Base-by-base conservation (phyloP, 2,329 filamentous ascomycete species). In the Coleophoma crateriformis region DNA sequence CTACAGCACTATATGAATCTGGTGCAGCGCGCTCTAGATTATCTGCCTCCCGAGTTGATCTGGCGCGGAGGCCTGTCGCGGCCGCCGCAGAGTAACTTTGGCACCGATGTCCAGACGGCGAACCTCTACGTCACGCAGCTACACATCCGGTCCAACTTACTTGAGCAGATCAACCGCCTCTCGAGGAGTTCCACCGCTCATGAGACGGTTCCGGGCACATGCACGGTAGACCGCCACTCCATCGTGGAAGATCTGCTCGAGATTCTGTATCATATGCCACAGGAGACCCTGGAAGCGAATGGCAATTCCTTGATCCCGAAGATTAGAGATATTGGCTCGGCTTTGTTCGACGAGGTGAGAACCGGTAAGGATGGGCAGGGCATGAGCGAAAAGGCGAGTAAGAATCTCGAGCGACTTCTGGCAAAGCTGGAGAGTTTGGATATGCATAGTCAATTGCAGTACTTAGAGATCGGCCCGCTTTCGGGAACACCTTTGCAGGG, bases 91-190 rank as follows among this genome's bases (percentile, higher is more conserved):
- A 58, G 61, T 1, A 68, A 66, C 0, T 58, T 64, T 11, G 65
- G 67, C 3, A 68, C 69, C 41, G 64, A 69, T 38, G 66, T 62
- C 3, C 68, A 70, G 17, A 64, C 65, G 7, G 68, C 62, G 8
- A 69, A 69, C 49, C 50, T 70, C 4, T 65, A 68, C 44, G 60
- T 70, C 33, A 69, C 68, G 19, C 67, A 65, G 42, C 58, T 70
- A 7, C 61, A 67, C 19, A 60, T 70, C 1, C 61, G 65, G 6
- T 69, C 68, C 2, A 68, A 68, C 33, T 52, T 70, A 6, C 55
- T 70, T 7, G 65, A 69, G 22, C 65, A 62, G 19, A 60, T 65
- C 3, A 58, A 59, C 19, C 43, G 37, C 7, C 15, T 4, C 52
- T 57, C 33, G 6, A 45, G 14, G 43, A 38, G 37, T 7, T 33